phyloP scores from a whole-genome alignment of 768 basidiomycete species.

The Tulasnella calospora region DNA sequence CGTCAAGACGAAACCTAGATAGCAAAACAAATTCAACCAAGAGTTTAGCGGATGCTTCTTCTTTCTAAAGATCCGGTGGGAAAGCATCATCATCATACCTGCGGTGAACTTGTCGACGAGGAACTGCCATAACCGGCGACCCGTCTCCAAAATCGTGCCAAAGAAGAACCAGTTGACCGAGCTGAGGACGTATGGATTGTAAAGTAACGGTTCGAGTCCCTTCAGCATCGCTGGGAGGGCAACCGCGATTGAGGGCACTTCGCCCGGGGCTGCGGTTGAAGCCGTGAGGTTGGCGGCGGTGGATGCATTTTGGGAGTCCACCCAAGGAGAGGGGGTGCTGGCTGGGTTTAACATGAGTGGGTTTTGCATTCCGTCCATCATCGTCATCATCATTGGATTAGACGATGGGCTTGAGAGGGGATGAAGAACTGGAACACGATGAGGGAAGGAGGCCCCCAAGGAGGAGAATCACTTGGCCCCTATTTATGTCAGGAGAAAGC shows the following conservation, averaged over 20 bases:
- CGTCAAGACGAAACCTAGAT: slow-evolving; percentile 43
- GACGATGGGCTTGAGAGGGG: neutral
- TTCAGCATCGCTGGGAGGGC: slow-evolving; percentile 11
- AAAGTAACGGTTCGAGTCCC: slow-evolving; percentile 8
- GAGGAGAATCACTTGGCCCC: neutral
- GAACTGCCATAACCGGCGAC: slow-evolving; percentile 27
- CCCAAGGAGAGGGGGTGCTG: neutral
- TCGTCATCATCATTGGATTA: neutral
- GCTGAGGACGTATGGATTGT: slow-evolving; percentile 15
- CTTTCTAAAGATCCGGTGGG: neutral
- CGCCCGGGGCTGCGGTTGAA: neutral
- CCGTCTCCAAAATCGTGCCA: slow-evolving; percentile 32
- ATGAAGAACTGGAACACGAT: neutral
- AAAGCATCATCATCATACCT: neutral
- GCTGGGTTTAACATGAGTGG: neutral
- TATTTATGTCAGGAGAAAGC: neutral
- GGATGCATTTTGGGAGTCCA: neutral
- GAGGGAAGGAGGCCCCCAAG: neutral
- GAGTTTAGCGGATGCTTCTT: neutral
- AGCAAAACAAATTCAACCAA: neutral
- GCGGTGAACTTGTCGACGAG: slow-evolving; percentile 17
- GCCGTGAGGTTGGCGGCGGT: neutral
- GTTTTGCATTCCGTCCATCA: neutral
- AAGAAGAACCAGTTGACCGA: slow-evolving; percentile 29
- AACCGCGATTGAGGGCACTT: neutral